Conservation (phyloP, 2,329 filamentous ascomycete species). For the Colletotrichum godetiae region DNA sequence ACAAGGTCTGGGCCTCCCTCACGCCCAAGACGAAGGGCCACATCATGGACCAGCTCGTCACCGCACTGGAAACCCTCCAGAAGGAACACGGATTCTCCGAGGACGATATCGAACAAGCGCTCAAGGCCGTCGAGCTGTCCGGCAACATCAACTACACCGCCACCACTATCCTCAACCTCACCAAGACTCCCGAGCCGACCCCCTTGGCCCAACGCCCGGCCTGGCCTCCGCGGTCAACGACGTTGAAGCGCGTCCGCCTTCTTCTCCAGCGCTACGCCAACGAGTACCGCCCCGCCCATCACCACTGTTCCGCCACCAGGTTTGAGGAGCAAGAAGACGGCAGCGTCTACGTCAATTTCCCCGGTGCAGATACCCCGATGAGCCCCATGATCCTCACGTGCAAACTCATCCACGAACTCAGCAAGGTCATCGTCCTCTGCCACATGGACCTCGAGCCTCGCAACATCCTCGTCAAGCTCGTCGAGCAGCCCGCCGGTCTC, state of each 20-base stretch:
- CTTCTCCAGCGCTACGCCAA: background rate
- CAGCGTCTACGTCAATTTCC: background rate
- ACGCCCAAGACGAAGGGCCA: background rate
- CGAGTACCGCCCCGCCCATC: background rate
- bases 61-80: background rate
- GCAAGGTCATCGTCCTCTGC: background rate
- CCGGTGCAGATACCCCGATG: background rate
- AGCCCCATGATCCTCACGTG: background rate
- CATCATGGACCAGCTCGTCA: background rate
- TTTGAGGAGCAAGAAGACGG: background rate
- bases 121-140: background rate
- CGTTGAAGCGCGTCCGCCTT: background rate
- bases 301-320: background rate
- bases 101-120: background rate
- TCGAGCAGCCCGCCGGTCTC: background rate
- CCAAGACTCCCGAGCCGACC: background rate
- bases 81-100: background rate
- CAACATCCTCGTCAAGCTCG: slow-evolving; percentile 10
- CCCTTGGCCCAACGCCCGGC: background rate
- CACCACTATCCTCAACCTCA: background rate
- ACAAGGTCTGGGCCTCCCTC: slow-evolving; percentile 14
- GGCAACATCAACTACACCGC: slow-evolving; percentile 1
- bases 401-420: background rate
- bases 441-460: slow-evolving; percentile 17
- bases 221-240: background rate